Evolutionary conservation across 148 eudicot species (phyloP).

Genomic region (Camellia lanceoleosa): DNA sequence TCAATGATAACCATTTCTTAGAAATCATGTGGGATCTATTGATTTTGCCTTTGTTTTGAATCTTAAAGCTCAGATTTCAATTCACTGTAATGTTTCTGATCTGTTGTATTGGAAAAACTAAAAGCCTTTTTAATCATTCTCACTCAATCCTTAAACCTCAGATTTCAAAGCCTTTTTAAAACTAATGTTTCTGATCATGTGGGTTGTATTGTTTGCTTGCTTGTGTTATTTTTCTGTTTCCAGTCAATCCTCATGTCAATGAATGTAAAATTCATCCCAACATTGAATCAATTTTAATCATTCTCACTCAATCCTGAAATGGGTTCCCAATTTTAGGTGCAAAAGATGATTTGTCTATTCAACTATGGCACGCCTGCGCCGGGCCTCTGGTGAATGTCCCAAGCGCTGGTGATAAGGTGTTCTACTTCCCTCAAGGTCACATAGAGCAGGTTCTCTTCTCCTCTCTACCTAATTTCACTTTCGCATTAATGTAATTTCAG

Average conservation of each 20-base stretch:
- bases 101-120: no score
- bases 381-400: constrained; percentile 20
- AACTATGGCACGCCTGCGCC: constrained; percentile 20
- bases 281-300: not conserved
- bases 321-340: not conserved
- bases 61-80: no score
- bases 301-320: not conserved
- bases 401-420: constrained; percentile 8
- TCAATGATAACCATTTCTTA: not conserved
- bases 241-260: not conserved
- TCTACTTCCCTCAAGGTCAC: constrained; percentile 21
- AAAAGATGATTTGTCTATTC: not conserved
- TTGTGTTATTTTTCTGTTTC: not conserved
- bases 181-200: no score
- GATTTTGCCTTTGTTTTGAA: not conserved
- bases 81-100: not conserved
- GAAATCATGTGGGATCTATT: not conserved
- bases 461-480: not conserved
- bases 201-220: not conserved
- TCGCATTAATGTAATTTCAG: not conserved
- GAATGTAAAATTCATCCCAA: not conserved
- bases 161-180: no score
- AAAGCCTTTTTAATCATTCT: no score
- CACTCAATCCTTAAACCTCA: no score
- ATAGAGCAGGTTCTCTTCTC: constrained; percentile 19